Evolutionary conservation across 257 asterid species (phyloP).

Genomic region (Verbascum thapsus): DNA sequence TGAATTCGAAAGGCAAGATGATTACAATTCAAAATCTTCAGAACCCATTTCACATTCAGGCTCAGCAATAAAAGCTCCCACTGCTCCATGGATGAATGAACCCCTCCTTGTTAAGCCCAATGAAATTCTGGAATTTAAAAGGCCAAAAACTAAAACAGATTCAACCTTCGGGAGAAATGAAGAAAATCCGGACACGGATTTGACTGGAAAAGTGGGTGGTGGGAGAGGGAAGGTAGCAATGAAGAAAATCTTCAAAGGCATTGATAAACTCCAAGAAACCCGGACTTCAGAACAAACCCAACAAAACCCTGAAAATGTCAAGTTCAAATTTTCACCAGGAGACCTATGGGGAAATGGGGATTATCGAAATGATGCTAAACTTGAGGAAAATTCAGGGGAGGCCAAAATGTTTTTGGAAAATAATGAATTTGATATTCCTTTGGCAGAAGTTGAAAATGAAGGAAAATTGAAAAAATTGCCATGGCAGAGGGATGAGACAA

Average conservation of each 20-base stretch:
- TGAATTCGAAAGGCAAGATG: slow-evolving; percentile 34
- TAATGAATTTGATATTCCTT: slow-evolving; percentile 38
- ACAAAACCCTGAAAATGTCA: slow-evolving; percentile 27
- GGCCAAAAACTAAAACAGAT: slow-evolving; percentile 44
- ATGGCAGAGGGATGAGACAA: slow-evolving; percentile 70
- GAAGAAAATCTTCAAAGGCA: slow-evolving; percentile 69
- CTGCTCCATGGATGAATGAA: slow-evolving; percentile 93
- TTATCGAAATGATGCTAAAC: slow-evolving; percentile 26
- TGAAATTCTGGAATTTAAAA: slow-evolving; percentile 53
- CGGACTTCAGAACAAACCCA: slow-evolving; percentile 37
- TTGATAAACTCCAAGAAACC: slow-evolving; percentile 55
- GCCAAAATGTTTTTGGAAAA: slow-evolving; percentile 30
- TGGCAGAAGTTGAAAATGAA: slow-evolving; percentile 37
- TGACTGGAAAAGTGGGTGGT: slow-evolving; percentile 71
- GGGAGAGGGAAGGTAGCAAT: slow-evolving; percentile 80
- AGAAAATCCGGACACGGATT: slow-evolving; percentile 43
- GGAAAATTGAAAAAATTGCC: slow-evolving; percentile 56
- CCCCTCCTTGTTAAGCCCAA: slow-evolving; percentile 66
- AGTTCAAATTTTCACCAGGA: slow-evolving; percentile 63
- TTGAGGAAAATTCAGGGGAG: slow-evolving; percentile 30
- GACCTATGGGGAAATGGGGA: slow-evolving; percentile 49
- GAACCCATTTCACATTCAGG: slow-evolving; percentile 37
- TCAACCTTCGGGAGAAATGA: slow-evolving; percentile 27
- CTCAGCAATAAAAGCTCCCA: slow-evolving; percentile 63
- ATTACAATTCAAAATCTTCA: slow-evolving; percentile 29